Evolutionary conservation across 805 yeast species (phyloP).

Genomic region (Henningerozyma blattae): DNA sequence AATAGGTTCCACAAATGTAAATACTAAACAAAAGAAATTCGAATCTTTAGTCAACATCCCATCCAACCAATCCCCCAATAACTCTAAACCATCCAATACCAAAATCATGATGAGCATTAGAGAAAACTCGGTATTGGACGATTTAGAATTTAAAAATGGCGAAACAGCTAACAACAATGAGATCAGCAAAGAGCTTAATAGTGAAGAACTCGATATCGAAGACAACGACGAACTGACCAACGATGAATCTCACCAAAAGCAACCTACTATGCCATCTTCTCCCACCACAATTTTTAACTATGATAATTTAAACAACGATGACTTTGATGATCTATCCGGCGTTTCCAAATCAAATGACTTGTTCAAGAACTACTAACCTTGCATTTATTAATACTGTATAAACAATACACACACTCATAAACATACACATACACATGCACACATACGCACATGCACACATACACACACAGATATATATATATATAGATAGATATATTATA

Average conservation of each 20-base stretch:
- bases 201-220: background rate
- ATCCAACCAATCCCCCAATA: background rate
- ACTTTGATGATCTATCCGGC: background rate
- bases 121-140: background rate
- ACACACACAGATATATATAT: no score
- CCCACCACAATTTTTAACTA: slow-evolving; percentile 22
- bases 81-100: background rate
- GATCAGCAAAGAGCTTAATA: slow-evolving; percentile 5
- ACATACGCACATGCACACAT: no score
- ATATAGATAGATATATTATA: no score
- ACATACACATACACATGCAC: no score
- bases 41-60: background rate
- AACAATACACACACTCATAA: no score
- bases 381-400: no score
- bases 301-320: slow-evolving; percentile 4
- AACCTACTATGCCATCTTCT: slow-evolving; percentile 22
- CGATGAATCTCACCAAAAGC: slow-evolving; percentile 13
- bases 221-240: background rate
- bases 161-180: background rate
- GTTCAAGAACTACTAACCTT: no score
- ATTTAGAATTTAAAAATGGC: background rate
- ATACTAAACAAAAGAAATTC: background rate
- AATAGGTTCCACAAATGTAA: background rate
- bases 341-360: background rate
- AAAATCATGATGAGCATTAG: background rate